A percentile compares a stretch with the other conserved stretches of the same genome.
phyloP scores from a whole-genome alignment of 345 rosid species.

The Camelina neglecta region DNA sequence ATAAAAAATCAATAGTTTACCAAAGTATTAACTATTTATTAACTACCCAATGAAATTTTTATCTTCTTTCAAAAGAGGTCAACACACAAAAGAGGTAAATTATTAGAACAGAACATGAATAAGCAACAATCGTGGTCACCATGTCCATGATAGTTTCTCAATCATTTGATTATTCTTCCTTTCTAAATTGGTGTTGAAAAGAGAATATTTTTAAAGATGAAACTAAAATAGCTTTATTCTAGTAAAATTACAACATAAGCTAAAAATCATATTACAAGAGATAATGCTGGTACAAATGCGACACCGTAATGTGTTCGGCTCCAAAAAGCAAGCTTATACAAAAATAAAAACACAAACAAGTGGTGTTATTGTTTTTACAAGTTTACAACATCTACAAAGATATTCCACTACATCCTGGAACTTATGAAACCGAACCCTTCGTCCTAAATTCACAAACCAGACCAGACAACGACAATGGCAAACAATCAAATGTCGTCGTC shows the following conservation, averaged over 20 bases:
- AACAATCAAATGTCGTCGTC: slow-evolving; percentile 29
- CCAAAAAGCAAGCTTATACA: slow-evolving; percentile 33
- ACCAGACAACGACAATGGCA: slow-evolving; percentile 27
- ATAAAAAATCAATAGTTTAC: background rate
- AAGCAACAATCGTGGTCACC: background rate
- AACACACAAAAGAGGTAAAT: background rate
- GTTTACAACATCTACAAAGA: slow-evolving; percentile 39
- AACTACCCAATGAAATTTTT: slow-evolving; percentile 9
- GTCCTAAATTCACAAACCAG: slow-evolving; percentile 34
- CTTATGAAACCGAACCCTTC: slow-evolving; percentile 38
- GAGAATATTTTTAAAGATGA: background rate
- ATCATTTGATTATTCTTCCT: background rate
- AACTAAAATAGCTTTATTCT: background rate
- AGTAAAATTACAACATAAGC: slow-evolving; percentile 5
- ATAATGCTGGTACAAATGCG: background rate
- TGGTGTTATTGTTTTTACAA: slow-evolving; percentile 38
- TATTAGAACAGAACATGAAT: background rate
- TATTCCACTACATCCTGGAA: slow-evolving; percentile 27
- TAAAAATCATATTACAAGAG: background rate
- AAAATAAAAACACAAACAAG: slow-evolving; percentile 21
- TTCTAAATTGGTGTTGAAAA: background rate
- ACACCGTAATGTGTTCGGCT: slow-evolving; percentile 4
- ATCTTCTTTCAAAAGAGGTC: background rate
- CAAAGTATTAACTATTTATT: background rate
- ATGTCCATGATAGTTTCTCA: background rate